Base-by-base conservation (phyloP, 2,329 filamentous ascomycete species). In the Monilinia aucupariae region DNA sequence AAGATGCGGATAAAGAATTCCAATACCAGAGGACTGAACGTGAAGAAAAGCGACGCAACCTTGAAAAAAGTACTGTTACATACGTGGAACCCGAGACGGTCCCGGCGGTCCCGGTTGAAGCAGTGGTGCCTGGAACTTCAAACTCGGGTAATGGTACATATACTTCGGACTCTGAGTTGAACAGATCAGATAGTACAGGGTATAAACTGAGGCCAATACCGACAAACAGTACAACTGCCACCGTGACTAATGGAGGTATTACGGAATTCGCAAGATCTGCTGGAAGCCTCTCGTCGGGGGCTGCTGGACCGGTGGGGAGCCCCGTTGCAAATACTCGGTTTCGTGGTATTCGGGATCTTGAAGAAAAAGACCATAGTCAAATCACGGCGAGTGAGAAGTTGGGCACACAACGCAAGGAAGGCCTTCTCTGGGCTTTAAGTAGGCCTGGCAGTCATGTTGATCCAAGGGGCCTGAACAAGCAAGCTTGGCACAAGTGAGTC, bases 401-500 rank as follows among this genome's bases (percentile, higher is more conserved):
- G 68, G 82, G 82, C 5, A 83, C 88, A 52, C 88, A 93, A 69
- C 85, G 91, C 51, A 99, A 97, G 74, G 94, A 99, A 78, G 96
- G 94, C 7, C 80, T 99, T 12, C 77, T 99, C 9, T 99, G 94
- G 94, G 92, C 96, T 32, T 79, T 97, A 51, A 97, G 93, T 73
- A 85, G 91, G 67, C 93, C 93, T 3, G 92, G 92, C 22, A 93
- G 91, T 63, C 94, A 99, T 75, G 92, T 94, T 34, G 96, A 99
- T 74, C 94, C 94, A 12, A 91, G 94, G 70, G 92, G 91, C 22
- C 80, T 99, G 70, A 97, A 97, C 73, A 97, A 97, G 75, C 92
- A 96, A 76, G 92, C 91, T 58, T 99, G 94, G 94, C 94, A 99
- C 76, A 99, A 99, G 90, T 96, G 80, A 78, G 89, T 83, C 9